These are phyloP conservation scores for Annulohypoxylon bovei DNA, from an alignment of 495 filamentous ascomycete genomes.

Conservation along the genomic window DNA sequence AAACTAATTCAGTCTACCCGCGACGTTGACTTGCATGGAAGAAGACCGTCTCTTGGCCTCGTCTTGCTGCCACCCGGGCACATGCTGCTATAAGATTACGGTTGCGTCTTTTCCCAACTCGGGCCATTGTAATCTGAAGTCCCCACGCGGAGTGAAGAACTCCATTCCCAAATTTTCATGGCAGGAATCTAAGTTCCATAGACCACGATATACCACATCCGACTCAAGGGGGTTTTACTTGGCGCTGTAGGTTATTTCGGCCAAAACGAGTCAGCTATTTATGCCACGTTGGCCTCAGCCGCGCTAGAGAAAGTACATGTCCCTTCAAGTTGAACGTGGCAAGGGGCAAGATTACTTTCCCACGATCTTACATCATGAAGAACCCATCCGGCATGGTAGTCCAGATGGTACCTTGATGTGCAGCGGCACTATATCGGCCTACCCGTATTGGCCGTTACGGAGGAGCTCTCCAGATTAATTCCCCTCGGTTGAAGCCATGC, in stretches of 20 bases:
- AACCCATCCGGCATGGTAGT: slow-evolving; percentile 7
- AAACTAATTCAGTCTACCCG: slow-evolving; percentile 36
- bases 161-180: slow-evolving; percentile 35
- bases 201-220: slow-evolving; percentile 4
- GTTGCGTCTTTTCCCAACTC: slow-evolving; percentile 26
- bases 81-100: slow-evolving; percentile 31
- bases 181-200: background rate
- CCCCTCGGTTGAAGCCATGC: slow-evolving; percentile 33
- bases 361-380: slow-evolving; percentile 35
- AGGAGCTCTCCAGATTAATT: slow-evolving; percentile 41
- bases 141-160: slow-evolving; percentile 37
- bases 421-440: slow-evolving; percentile 20
- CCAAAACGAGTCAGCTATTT: slow-evolving; percentile 18
- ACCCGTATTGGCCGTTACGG: slow-evolving; percentile 34
- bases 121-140: slow-evolving; percentile 13
- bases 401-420: slow-evolving; percentile 13
- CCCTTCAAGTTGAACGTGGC: slow-evolving; percentile 24
- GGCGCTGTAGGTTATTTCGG: slow-evolving; percentile 17
- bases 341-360: slow-evolving; percentile 22
- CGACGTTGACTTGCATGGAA: slow-evolving; percentile 27
- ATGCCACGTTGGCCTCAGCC: slow-evolving; percentile 39
- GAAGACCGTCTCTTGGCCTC: slow-evolving; percentile 16
- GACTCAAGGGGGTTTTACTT: background rate
- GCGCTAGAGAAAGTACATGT: slow-evolving; percentile 15
- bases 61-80: slow-evolving; percentile 29